These are phyloP conservation scores for Auxenochlorella pyrenoidosa DNA, from an alignment of 139 green algal species.

Conservation along the genomic window DNA sequence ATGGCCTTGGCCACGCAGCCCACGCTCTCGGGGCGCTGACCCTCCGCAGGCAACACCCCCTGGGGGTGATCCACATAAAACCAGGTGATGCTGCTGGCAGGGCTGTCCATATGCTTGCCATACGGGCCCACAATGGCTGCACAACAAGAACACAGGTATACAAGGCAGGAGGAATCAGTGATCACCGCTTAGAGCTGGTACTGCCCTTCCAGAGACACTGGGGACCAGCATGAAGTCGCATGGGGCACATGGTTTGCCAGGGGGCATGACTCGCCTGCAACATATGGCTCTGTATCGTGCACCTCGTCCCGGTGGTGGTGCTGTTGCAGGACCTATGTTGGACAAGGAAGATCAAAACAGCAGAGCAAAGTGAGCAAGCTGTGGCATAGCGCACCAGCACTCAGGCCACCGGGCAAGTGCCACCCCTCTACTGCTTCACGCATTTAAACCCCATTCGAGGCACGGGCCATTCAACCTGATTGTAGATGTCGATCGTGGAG, in stretches of 20 bases:
- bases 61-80: conserved; percentile 70
- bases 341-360: not conserved
- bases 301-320: conserved; percentile 38
- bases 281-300: not conserved
- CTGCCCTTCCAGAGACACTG: too few species aligned
- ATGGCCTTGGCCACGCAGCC: conserved; percentile 55
- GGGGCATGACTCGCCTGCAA: not conserved
- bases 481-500: conserved; percentile 77
- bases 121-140: conserved; percentile 84
- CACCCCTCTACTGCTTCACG: too few species aligned
- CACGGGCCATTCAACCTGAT: conserved; percentile 50
- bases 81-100: conserved; percentile 61
- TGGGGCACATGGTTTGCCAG: not conserved
- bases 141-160: conserved; percentile 5
- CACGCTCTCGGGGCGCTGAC: conserved; percentile 43
- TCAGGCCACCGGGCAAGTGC: too few species aligned
- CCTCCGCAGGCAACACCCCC: conserved; percentile 9
- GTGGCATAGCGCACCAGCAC: too few species aligned
- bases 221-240: not conserved
- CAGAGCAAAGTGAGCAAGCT: not conserved
- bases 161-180: not conserved
- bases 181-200: not conserved
- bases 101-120: conserved; percentile 23
- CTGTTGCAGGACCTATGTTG: conserved; percentile 48
- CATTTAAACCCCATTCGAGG: too few species aligned